Base-by-base conservation (phyloP, 1,284 basidiomycete genomes). In the Trametes hirsuta region DNA sequence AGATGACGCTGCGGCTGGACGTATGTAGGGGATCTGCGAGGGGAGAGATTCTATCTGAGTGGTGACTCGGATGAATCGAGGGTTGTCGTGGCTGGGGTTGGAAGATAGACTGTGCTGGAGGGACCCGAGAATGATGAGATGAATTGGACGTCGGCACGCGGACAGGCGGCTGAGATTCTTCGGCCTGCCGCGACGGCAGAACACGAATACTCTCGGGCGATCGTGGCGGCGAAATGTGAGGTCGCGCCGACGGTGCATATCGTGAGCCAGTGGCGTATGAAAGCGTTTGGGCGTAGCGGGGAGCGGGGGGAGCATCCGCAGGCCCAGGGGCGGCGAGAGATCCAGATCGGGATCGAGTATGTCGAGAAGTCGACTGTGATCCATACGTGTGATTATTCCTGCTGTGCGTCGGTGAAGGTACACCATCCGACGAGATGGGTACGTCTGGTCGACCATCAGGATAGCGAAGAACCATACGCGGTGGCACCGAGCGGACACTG, bases 401-500 rank as follows among this genome's bases (percentile, higher is more conserved):
- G 37, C 55, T 58, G 30, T 47, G 46, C 6, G 59, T 46, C 46
- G 63, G 47, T 40, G 64, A 53, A 47, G 55, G 42, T 11, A 50
- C 63, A 47, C 39, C 55, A 42, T 69, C 65, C 61, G 78, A 76
- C 15, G 83, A 79, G 66, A 89, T 85, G 36, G 85, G 84, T 12
- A 86, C 72, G 72, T 87, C 84, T 6, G 80, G 80, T 47, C 84
- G 73, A 5, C 88, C 87, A 68, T 88, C 83, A n/a, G 76, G 77
- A 68, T 85, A 90, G 58, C 82, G 81, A 63, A 91, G 74, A 61
- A 89, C 74, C 86, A 91, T 89, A 65, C 82, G 85, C 5, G 88
- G 89, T 2, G 88, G 88, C 6, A 85, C 64, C 0, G 88, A 90
- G 67, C 81, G 79, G n/a, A 80, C 77, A 71, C 86, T 90, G 65